Evolutionary conservation across 495 filamentous ascomycete species (phyloP), one percentile per base, ranked within the genome.

Genomic region (Aspergillus taichungensis): DNA sequence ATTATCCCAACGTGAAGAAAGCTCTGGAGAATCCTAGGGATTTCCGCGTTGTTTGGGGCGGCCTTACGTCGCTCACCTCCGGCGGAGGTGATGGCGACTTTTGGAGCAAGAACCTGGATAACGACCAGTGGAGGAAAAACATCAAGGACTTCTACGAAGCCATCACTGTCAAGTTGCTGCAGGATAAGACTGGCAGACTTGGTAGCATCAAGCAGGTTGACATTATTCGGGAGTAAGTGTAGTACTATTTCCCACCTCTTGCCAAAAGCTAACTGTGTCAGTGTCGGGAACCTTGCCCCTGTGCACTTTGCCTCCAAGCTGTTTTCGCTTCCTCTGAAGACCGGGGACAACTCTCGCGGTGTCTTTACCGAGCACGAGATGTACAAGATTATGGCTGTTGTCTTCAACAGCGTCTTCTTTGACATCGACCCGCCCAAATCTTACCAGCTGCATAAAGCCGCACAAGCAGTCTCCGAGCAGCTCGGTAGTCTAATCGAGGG

Each of bases 341-440:
- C 77, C 31, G 74, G 79, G 47, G 75, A 80, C 27, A 78, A 82
- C 54, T 72, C 79, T 8, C 75, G 74, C 47, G 85, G 84, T 5
- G 64, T 87, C 30, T 90, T 88, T 66, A 85, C 79, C 6, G 83
- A 86, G 52, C 77, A 90, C 32, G 85, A 92, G 63, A 64, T 92
- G 47, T 89, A 88, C 62, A 79, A 77, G 62, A 77, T 82, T n/a
- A 66, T 94, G 6, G 72, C 84, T 0, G 70, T 81, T 27, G 73
- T 89, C 44, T 88, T 79, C 55, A 62, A 60, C 18, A 69, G 67
- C 47, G 63, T 78, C 29, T 79, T 77, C 66, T 74, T 76, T 50
- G 77, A 80, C 40, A 46, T 74, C 1, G 77, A 81, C 32, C 56
- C 66, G 6, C 60, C 68, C 43, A 73, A 73, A 41, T 76, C 74